Percentiles rank a stretch among this genome's conserved stretches.
These are phyloP conservation scores for Wickerhamomyces canadensis DNA, from an alignment of 805 yeast genomes.

Conservation along the genomic window DNA sequence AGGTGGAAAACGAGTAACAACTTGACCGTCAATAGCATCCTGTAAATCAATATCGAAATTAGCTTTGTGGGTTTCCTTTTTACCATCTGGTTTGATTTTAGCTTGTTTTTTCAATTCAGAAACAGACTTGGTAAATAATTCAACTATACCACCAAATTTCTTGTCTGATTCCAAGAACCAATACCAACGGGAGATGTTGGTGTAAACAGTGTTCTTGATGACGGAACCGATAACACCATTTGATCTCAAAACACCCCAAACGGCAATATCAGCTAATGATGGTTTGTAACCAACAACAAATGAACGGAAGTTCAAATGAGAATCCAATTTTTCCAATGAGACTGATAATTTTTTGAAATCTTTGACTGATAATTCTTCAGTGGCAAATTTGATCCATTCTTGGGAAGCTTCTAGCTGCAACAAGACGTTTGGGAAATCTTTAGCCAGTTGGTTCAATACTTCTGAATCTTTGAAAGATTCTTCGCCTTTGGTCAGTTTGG, in stretches of 20 bases:
- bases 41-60: constrained; percentile 90
- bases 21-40: constrained; percentile 89
- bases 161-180: constrained; percentile 61
- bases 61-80: constrained; percentile 87
- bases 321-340: constrained; percentile 74
- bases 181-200: constrained; percentile 93
- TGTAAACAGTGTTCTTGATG: constrained; percentile 75
- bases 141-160: constrained; percentile 66
- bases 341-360: constrained; percentile 82
- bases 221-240: constrained; percentile 91
- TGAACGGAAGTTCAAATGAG: constrained; percentile 80
- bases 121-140: constrained; percentile 59
- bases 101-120: constrained; percentile 69
- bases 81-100: constrained; percentile 46
- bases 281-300: constrained; percentile 63
- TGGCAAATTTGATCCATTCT: constrained; percentile 64
- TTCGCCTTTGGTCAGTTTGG: constrained; percentile 40
- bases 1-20: constrained; percentile 98
- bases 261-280: constrained; percentile 75
- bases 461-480: constrained; percentile 36
- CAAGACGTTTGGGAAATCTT: constrained; percentile 43
- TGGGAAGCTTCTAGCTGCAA: constrained; percentile 32
- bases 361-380: constrained; percentile 65
- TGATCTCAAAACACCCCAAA: constrained; percentile 93
- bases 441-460: constrained; percentile 45